Evolutionary conservation across 805 yeast species (phyloP).

Genomic region (Maudiozyma pseudohumilis): DNA sequence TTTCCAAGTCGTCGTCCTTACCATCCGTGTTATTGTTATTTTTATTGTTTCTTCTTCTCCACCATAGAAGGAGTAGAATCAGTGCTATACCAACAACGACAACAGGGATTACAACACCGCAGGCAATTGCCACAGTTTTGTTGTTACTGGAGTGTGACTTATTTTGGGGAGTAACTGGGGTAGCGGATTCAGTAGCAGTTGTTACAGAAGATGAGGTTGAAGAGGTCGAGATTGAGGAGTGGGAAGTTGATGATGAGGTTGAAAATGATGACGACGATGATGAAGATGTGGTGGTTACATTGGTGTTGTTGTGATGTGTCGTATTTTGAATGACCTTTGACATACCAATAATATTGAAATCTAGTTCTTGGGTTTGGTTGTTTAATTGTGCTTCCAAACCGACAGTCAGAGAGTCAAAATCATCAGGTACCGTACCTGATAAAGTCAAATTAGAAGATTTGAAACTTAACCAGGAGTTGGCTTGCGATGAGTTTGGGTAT

Average conservation of each 20-base stretch:
- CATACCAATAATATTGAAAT: slow-evolving; percentile 48
- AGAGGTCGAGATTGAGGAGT: slow-evolving; percentile 27
- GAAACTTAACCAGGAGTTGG: slow-evolving; percentile 56
- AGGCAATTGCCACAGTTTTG: slow-evolving; percentile 71
- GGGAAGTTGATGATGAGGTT: slow-evolving; percentile 23
- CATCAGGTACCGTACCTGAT: slow-evolving; percentile 52
- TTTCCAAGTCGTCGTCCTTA: slow-evolving; percentile 27
- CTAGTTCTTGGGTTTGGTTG: slow-evolving; percentile 30
- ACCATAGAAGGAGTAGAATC: slow-evolving; percentile 47
- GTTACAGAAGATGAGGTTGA: slow-evolving; percentile 25
- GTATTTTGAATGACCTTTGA: slow-evolving; percentile 11
- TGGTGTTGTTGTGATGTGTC: slow-evolving; percentile 5
- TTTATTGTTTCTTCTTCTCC: slow-evolving; percentile 32
- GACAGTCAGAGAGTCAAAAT: slow-evolving; percentile 34
- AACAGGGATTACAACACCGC: slow-evolving; percentile 80
- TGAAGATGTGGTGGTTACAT: slow-evolving; percentile 1
- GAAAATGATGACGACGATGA: slow-evolving; percentile 17
- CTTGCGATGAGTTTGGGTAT: slow-evolving; percentile 28
- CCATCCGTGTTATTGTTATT: slow-evolving; percentile 25
- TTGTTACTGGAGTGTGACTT: slow-evolving; percentile 20
- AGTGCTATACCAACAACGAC: slow-evolving; percentile 39
- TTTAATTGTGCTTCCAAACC: slow-evolving; percentile 34
- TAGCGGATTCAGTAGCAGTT: slow-evolving; percentile 19
- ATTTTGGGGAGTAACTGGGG: slow-evolving; percentile 11
- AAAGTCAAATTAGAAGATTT: slow-evolving; percentile 53